Base-by-base conservation (phyloP, 441 rosid species). In the Kokia cookei region DNA sequence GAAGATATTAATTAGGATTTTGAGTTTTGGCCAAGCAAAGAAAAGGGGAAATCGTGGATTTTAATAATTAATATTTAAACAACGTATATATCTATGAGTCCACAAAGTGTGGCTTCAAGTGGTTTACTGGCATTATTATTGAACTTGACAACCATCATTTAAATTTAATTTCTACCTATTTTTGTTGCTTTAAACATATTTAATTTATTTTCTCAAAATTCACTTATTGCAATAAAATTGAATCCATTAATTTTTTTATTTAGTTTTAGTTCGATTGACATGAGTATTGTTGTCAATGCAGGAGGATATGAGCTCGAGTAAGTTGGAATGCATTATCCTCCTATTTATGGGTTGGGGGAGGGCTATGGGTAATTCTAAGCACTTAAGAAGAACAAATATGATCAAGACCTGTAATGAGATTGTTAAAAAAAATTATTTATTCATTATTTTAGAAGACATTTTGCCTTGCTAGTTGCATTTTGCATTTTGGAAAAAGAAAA, bases 261-360 rank as follows among this genome's bases (percentile, higher is more conserved):
- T 0, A 32, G 1, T 32, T 32, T 32, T 32, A 32, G 1, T 1
- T 32, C 5, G 35, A 32, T 32, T 32, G 35, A 0, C 4, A 32
- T 32, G 0, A 0, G 1, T 32, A 32, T 32, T 32, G 1, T 32
- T 29, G 5, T 29, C 0, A 29, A 29, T 32, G 5, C 2, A 32
- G 1, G 1, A 32, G 2, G 4, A 4, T 1, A 1, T 32, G 35
- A 5, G 5, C 4, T 32, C 1, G 1, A 3, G 5, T 4, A 5
- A 5, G 2, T 32, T 32, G 1, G 4, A 32, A 4, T 0, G 5
- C 5, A 32, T 32, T 24, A 4, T 32, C 35, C 5, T 32, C 0
- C 5, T 32, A 32, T 32, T 32, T 32, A 32, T 32, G 35, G 1
- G 5, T 29, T 4, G 0, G 0, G 1, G 4, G 0, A 0, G 1